phyloP scores from a whole-genome alignment of 2,329 filamentous ascomycete species.

The Dactylellina sp. region DNA sequence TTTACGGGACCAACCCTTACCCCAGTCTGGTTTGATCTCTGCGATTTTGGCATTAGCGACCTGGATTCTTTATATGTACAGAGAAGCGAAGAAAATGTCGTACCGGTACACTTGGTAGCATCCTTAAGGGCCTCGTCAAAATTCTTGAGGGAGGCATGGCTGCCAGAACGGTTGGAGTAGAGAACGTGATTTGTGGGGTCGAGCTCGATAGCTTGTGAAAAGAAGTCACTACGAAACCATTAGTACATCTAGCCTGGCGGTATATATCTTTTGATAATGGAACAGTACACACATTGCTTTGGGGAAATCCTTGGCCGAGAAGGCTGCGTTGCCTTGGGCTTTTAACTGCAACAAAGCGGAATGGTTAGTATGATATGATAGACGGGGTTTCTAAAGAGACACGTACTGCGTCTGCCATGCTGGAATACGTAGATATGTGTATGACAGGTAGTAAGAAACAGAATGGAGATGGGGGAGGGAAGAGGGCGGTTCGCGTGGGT shows the following conservation, averaged over 20 bases:
- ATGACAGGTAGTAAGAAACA: slow-evolving; percentile 3
- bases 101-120: slow-evolving; percentile 83
- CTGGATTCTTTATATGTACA: neutral
- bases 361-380: neutral
- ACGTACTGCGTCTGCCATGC: slow-evolving; percentile 53
- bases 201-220: slow-evolving; percentile 89
- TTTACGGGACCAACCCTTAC: slow-evolving; percentile 94
- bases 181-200: slow-evolving; percentile 94
- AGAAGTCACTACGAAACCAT: slow-evolving; percentile 77
- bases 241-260: neutral
- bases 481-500: slow-evolving; percentile 18
- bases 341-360: slow-evolving; percentile 74
- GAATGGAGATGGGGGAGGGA: neutral
- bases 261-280: neutral
- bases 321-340: slow-evolving; percentile 98
- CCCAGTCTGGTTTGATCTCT: slow-evolving; percentile 96
- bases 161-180: slow-evolving; percentile 87
- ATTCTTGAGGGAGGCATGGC: slow-evolving; percentile 87
- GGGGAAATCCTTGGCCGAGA: slow-evolving; percentile 95
- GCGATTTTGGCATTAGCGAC: neutral
- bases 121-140: slow-evolving; percentile 87
- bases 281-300: slow-evolving; percentile 83
- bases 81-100: neutral
- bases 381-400: neutral
- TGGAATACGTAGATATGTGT: slow-evolving; percentile 1